phyloP scores from a whole-genome alignment of 78 protist genomes.

The slime mould (Dictyostelium discoideum) region DNA sequence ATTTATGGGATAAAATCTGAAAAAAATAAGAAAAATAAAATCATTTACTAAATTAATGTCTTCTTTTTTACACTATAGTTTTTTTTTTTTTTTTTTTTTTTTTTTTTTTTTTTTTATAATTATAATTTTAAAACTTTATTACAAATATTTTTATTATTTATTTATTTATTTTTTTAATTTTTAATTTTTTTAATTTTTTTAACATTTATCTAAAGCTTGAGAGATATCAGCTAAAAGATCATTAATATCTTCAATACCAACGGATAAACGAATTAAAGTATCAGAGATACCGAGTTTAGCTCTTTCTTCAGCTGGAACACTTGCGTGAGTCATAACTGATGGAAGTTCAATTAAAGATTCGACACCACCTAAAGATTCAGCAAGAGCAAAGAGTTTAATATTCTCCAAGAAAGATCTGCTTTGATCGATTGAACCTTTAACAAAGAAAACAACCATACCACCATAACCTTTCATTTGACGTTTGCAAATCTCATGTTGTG shows the following conservation, averaged over 20 bases:
- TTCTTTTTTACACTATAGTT: no score
- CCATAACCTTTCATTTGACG: conserved; percentile 85
- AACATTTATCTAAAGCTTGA: conserved; percentile 80
- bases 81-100: no score
- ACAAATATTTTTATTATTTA: not conserved
- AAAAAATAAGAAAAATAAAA: no score
- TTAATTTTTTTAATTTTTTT: not conserved
- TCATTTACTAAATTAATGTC: no score
- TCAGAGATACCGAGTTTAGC: conserved; percentile 82
- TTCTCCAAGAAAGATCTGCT: conserved; percentile 79
- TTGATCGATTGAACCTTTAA: conserved; percentile 74
- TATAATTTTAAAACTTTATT: not conserved
- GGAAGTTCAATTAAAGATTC: conserved; percentile 59
- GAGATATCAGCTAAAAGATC: conserved; percentile 81
- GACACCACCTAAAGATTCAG: conserved; percentile 91
- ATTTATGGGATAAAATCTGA: no score
- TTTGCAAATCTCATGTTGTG: conserved; percentile 87
- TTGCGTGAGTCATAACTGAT: conserved; percentile 91
- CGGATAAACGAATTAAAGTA: conserved; percentile 81
- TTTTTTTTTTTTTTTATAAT: no score
- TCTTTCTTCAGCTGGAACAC: conserved; percentile 89
- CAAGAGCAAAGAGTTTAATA: conserved; percentile 83
- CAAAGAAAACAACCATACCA: conserved; percentile 85
- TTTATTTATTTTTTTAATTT: no score
- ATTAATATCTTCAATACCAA: conserved; percentile 86